These are phyloP conservation scores for Penicillium daleae DNA, from an alignment of 495 filamentous ascomycete genomes.

Conservation along the genomic window DNA sequence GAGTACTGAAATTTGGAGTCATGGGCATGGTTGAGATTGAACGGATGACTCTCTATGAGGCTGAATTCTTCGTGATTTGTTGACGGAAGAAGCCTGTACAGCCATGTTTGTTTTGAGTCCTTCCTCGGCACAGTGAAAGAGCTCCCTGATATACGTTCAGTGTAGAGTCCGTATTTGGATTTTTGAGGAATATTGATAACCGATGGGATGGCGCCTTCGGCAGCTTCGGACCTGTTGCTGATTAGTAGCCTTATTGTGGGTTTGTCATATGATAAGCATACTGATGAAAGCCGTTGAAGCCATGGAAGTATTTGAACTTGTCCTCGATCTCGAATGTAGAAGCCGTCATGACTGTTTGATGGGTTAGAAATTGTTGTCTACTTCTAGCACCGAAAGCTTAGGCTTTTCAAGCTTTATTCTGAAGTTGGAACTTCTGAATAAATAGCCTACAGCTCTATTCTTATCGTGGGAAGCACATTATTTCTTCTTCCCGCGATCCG, in stretches of 20 bases:
- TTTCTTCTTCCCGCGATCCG: not conserved
- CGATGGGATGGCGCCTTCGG: not conserved
- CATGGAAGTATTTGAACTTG: not conserved
- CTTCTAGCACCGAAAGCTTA: not conserved
- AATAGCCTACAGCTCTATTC: not conserved
- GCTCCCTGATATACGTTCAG: not conserved
- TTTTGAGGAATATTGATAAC: not conserved
- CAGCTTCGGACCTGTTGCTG: not conserved
- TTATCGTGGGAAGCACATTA: not conserved
- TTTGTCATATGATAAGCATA: not conserved
- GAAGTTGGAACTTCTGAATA: not conserved
- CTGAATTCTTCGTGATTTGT: not conserved
- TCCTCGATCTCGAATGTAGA: not conserved
- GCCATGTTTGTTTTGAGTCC: not conserved
- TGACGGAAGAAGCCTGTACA: not conserved
- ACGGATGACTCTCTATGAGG: not conserved
- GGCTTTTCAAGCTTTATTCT: not conserved
- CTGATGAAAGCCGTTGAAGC: constrained; percentile 1
- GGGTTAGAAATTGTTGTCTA: not conserved
- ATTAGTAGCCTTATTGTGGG: not conserved
- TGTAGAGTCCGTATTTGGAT: constrained; percentile 3
- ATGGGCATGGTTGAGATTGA: not conserved
- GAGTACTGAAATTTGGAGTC: not conserved
- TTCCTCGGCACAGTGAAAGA: constrained; percentile 1
- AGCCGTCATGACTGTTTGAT: not conserved